These are phyloP conservation scores for Globisporangium camurandrum DNA, from an alignment of 352 stramenopile species.

Conservation along the genomic window DNA sequence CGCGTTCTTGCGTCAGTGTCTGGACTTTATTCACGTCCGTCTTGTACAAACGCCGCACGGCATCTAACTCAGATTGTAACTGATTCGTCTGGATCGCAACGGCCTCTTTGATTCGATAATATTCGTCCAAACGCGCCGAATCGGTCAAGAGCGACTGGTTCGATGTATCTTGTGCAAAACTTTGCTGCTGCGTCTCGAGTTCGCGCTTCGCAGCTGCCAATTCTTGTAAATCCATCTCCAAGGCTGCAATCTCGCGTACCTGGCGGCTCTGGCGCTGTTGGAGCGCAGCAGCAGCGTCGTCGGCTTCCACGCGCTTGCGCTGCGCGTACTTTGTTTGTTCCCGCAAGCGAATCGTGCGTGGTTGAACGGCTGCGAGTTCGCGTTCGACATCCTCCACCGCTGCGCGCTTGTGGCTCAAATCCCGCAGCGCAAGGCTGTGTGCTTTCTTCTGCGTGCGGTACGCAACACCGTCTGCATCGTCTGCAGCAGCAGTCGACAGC, in stretches of 20 bases:
- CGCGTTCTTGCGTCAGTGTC: constrained; percentile 57
- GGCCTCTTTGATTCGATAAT: constrained; percentile 76
- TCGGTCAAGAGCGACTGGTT: constrained; percentile 51
- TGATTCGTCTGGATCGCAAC: constrained; percentile 65
- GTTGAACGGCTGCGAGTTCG: constrained; percentile 79
- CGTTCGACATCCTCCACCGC: constrained; percentile 72
- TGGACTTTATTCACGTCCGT: constrained; percentile 69
- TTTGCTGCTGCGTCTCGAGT: constrained; percentile 38
- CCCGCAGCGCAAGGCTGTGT: constrained; percentile 37
- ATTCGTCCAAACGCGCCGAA: constrained; percentile 56
- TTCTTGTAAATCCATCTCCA: constrained; percentile 65
- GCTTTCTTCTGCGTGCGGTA: constrained; percentile 79
- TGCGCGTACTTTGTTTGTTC: constrained; percentile 83
- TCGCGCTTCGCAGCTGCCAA: constrained; percentile 50
- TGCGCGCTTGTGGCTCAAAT: constrained; percentile 55
- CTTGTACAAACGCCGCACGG: constrained; percentile 55
- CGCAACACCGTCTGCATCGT: constrained; percentile 26
- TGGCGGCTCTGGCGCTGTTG: constrained; percentile 83
- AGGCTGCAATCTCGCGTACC: constrained; percentile 67
- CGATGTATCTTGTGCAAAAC: constrained; percentile 16
- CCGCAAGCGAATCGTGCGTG: constrained; percentile 75
- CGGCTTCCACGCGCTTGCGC: constrained; percentile 57
- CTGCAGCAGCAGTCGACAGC: constrained; percentile 36
- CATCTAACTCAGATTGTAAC: constrained; percentile 60
- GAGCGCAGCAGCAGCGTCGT: constrained; percentile 37